Conservation (phyloP, 352 stramenopile genomes). For the Salisapilia sapeloensis region DNA sequence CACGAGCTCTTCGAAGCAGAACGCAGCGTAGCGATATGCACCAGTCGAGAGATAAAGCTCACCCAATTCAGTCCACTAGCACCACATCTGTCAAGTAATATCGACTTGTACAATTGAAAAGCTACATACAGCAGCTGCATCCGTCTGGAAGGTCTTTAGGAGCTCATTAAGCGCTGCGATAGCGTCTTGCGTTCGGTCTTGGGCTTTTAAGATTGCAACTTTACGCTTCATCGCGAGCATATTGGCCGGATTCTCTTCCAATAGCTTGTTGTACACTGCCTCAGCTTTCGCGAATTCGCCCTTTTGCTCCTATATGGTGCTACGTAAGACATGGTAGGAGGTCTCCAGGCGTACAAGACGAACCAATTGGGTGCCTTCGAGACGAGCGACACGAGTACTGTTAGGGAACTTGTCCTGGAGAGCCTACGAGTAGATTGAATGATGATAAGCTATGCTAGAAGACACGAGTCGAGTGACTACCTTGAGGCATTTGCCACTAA, state of each 20-base stretch:
- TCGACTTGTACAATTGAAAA: constrained; percentile 1
- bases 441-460: background rate
- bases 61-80: constrained; percentile 39
- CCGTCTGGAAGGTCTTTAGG: constrained; percentile 36
- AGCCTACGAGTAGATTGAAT: constrained; percentile 4
- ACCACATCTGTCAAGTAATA: constrained; percentile 1
- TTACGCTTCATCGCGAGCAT: constrained; percentile 42
- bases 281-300: constrained; percentile 36
- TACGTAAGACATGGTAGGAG: background rate
- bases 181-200: constrained; percentile 35
- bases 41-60: constrained; percentile 35
- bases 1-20: constrained; percentile 62
- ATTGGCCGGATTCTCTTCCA: constrained; percentile 39
- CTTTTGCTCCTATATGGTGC: constrained; percentile 16
- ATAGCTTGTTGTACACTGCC: constrained; percentile 34
- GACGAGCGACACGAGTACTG: constrained; percentile 31
- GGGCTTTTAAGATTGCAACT: constrained; percentile 41
- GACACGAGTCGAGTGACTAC: background rate
- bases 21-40: constrained; percentile 35
- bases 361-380: constrained; percentile 37
- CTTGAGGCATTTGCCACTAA: constrained; percentile 13
- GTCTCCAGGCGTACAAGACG: background rate
- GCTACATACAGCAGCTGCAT: constrained; percentile 19
- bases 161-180: constrained; percentile 39
- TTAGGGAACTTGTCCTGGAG: constrained; percentile 38